These are phyloP conservation scores for Huntiella bhutanensis DNA, from an alignment of 2,329 filamentous ascomycete genomes.

Conservation along the genomic window DNA sequence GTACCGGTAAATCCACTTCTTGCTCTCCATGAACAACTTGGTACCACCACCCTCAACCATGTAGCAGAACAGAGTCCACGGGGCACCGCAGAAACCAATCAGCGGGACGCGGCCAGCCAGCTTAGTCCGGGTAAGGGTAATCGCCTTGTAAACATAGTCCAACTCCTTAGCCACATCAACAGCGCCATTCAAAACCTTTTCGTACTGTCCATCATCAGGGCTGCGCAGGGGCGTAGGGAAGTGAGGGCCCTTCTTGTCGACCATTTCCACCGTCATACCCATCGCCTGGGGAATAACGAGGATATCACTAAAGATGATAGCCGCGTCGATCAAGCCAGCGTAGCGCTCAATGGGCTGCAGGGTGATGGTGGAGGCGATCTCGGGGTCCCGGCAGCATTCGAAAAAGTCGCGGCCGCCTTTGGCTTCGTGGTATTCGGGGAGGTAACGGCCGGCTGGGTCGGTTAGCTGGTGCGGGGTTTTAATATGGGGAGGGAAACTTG, in stretches of 20 bases:
- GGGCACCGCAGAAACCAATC: conserved; percentile 91
- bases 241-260: conserved; percentile 89
- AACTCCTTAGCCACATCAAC: conserved; percentile 76
- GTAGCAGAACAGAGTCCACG: conserved; percentile 94
- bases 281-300: conserved; percentile 94
- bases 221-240: conserved; percentile 70
- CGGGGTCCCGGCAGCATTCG: conserved; percentile 83
- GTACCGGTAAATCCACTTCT: conserved; percentile 93
- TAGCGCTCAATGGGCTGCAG: conserved; percentile 89
- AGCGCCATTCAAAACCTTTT: conserved; percentile 50
- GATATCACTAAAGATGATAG: conserved; percentile 98
- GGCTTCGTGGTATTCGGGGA: conserved; percentile 92
- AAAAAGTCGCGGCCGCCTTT: conserved; percentile 91
- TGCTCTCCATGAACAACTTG: conserved; percentile 83
- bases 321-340: conserved; percentile 76
- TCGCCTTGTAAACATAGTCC: conserved; percentile 89
- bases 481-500: conserved; percentile 21
- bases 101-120: conserved; percentile 73
- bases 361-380: conserved; percentile 82
- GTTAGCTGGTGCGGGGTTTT: background rate
- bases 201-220: conserved; percentile 70
- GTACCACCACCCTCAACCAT: conserved; percentile 97
- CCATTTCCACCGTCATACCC: conserved; percentile 97
- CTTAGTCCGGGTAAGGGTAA: conserved; percentile 78
- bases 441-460: conserved; percentile 67